A percentile compares a stretch with the other conserved stretches of the same genome.
These are phyloP conservation scores for Aristolochia contorta DNA, from an alignment of 164 flowering plant species.

Conservation along the genomic window DNA sequence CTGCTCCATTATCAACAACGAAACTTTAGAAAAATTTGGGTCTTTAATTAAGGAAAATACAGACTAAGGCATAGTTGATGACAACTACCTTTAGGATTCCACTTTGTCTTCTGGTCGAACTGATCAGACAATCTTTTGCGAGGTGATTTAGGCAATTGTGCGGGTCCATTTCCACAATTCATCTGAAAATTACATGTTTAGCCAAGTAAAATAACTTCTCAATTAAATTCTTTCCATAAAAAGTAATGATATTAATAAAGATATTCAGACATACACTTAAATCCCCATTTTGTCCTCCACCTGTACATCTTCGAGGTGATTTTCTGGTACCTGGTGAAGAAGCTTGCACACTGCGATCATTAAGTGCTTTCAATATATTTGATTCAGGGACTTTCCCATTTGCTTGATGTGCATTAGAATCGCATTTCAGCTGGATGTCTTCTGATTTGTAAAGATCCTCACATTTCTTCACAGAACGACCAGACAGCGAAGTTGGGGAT, in stretches of 20 bases:
- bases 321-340: constrained; percentile 30
- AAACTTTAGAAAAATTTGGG: not conserved
- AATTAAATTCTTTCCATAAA: not conserved
- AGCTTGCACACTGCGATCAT: not conserved
- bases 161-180: constrained; percentile 8
- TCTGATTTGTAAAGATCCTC: no score
- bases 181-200: constrained; percentile 23
- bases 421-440: no score
- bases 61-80: not conserved
- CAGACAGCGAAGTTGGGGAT: no score
- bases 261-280: constrained; percentile 19
- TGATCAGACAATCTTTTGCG: constrained; percentile 25
- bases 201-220: not conserved
- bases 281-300: constrained; percentile 27
- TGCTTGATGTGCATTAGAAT: not conserved
- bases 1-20: not conserved
- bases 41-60: not conserved
- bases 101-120: constrained; percentile 25
- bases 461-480: no score
- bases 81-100: constrained; percentile 61
- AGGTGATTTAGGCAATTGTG: constrained; percentile 20
- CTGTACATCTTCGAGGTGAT: constrained; percentile 52
- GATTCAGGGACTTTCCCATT: no score
- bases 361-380: not conserved
- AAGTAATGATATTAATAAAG: not conserved